Base-by-base conservation (phyloP, 257 asterid genomes). In the Salvia rosmarinus region DNA sequence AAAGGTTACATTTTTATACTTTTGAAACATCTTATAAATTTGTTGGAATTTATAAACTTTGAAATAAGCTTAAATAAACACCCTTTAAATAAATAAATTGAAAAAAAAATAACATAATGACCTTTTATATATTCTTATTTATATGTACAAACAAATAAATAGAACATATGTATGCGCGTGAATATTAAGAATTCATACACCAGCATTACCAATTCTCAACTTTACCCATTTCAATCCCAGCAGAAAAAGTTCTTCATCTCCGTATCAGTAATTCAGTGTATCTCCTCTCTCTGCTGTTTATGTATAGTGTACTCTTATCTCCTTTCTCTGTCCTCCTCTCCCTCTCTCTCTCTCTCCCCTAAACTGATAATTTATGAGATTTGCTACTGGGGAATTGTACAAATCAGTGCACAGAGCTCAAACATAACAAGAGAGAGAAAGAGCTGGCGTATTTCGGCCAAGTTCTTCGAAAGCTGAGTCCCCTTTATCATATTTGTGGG, bases 401-500 rank as follows among this genome's bases (percentile, higher is more conserved):
- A 51, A 23, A 66, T 50, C 68, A 66, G 79, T 75, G 66, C 5
- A 61, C 47, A 50, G 46, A 54, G 75, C 52, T 47, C 60, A 32
- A 63, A 7, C 51, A 2, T 14, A 71, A 37, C 40, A 30, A 51
- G 46, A 68, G 60, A 39, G 61, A 64, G 42, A 64, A 20, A 44
- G 66, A 74, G 77, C 72, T 74, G 43, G 4, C 70, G 39, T 70
- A 20, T 61, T 59, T 40, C n/a, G 20, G 63, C 52, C 52, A 64
- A 51, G 47, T 47, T 69, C 21, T 67, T 50, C 63, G 16, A 40
- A 80, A 79, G 82, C 83, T 78, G 81, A 39, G 78, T 71, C 67
- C 35, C 68, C 62, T 76, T 50, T 2, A 43, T 9, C 76, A 58
- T 64, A 16, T 68, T 65, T 64, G 47, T 21, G 40, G 66, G 43